Base-by-base conservation (phyloP, 2,329 filamentous ascomycete species). In the Samsoniella hepiali region DNA sequence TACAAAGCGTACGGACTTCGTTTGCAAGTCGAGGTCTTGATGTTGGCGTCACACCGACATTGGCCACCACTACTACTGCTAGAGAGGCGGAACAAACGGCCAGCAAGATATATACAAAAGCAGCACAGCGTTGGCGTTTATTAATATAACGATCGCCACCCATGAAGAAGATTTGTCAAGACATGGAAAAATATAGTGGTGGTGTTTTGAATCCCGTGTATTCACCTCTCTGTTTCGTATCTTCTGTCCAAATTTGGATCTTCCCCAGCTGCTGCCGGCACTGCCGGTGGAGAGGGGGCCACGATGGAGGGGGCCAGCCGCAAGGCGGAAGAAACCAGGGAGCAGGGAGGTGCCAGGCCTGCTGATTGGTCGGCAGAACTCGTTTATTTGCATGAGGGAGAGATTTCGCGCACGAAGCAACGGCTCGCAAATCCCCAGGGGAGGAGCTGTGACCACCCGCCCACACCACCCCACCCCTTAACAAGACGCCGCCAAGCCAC, bases 201-300 rank as follows among this genome's bases (percentile, higher is more conserved):
- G 40, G 34, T 15, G 27, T 50, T 9, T 34, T n/a, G 7, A 47
- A 58, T n/a, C 29, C n/a, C 31, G 27, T 31, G 38, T 27, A 22
- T 27, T 50, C 56, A 49, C 32, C 29, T 31, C 29, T 58, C 44
- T 22, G 34, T 50, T 40, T 31, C 44, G 56, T 40, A 59, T 31
- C 38, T 59, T 59, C 31, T 50, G 34, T 50, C 57, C 45, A 51
- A 58, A 51, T 59, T 59, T 51, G 57, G 45, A 59, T 51, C 57
- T 59, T 51, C 45, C 27, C 56, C 56, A 59, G 45, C 34, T 31
- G 45, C 22, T 51, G 44, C 57, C 57, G 45, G 22, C 57, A 59
- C 22, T 59, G 34, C 45, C 45, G 56, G 34, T 38, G 57, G 57
- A 50, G 57, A 38, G 44, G 42, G 32, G n/a, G 17, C 10, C 3